These are phyloP conservation scores for Besnoitia besnoiti DNA, from an alignment of 169 alveolate genomes.

Conservation along the genomic window DNA sequence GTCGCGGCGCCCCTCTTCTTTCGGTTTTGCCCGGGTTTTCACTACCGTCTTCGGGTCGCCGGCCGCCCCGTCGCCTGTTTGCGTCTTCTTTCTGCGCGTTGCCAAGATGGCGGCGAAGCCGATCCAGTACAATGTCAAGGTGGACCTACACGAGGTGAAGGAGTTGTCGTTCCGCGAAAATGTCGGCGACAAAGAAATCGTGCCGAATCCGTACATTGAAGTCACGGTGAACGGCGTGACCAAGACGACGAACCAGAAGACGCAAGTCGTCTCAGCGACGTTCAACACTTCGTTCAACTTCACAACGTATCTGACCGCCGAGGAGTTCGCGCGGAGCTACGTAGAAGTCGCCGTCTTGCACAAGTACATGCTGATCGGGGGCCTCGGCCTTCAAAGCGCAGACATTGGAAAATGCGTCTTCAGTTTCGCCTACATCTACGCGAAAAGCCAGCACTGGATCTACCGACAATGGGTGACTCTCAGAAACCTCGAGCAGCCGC, in stretches of 20 bases:
- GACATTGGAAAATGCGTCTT: constrained; percentile 73
- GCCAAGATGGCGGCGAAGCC: constrained; percentile 64
- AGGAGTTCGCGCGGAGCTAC: constrained; percentile 70
- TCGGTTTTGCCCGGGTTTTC: neutral
- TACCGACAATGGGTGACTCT: constrained; percentile 77
- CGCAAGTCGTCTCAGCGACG: constrained; percentile 73
- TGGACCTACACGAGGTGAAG: constrained; percentile 74
- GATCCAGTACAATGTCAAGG: constrained; percentile 72
- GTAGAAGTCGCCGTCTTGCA: constrained; percentile 77
- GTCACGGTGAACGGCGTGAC: constrained; percentile 74
- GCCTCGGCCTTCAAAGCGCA: constrained; percentile 70
- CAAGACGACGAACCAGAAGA: constrained; percentile 72
- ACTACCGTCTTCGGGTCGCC: too few species aligned
- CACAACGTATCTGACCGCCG: constrained; percentile 71
- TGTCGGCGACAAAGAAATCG: constrained; percentile 70
- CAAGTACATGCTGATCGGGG: constrained; percentile 67
- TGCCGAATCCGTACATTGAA: constrained; percentile 76
- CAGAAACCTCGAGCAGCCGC: constrained; percentile 69
- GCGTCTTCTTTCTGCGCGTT: neutral
- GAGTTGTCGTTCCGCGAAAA: constrained; percentile 70
- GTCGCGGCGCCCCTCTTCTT: neutral
- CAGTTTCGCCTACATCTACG: constrained; percentile 73
- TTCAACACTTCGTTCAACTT: constrained; percentile 73
- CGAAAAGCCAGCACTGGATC: constrained; percentile 75
- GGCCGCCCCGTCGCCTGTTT: neutral